phyloP scores from a whole-genome alignment of 2,329 filamentous ascomycete species.

The Penicillium hesseltinei region DNA sequence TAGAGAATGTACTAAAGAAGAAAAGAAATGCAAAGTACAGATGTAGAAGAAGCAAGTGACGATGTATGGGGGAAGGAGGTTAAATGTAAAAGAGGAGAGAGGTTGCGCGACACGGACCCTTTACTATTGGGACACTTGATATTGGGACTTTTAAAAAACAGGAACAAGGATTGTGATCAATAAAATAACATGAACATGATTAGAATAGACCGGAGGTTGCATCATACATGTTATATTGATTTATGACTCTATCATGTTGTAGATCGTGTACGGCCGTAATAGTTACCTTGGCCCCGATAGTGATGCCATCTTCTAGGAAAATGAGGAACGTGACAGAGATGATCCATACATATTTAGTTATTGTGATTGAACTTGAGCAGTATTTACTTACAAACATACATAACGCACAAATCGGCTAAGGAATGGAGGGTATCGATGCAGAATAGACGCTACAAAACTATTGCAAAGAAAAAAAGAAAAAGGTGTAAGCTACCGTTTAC shows the following conservation, averaged over 20 bases:
- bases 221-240: background rate
- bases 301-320: background rate
- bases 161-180: background rate
- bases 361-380: background rate
- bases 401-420: background rate
- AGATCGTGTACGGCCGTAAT: background rate
- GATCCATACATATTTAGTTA: background rate
- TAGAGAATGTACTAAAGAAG: background rate
- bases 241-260: background rate
- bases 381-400: background rate
- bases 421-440: constrained; percentile 15
- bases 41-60: background rate
- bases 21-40: background rate
- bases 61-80: background rate
- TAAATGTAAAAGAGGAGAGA: background rate
- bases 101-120: background rate
- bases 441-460: constrained; percentile 9
- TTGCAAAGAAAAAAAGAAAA: background rate
- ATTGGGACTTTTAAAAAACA: background rate
- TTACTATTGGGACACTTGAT: background rate
- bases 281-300: too few species aligned
- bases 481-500: constrained; percentile 35
- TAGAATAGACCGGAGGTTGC: background rate
- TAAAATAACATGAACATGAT: background rate
- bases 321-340: background rate